Percentiles rank a stretch among this genome's conserved stretches.
Conservation (phyloP, 495 filamentous ascomycete genomes). For the Sphaerosporella brunnea region DNA sequence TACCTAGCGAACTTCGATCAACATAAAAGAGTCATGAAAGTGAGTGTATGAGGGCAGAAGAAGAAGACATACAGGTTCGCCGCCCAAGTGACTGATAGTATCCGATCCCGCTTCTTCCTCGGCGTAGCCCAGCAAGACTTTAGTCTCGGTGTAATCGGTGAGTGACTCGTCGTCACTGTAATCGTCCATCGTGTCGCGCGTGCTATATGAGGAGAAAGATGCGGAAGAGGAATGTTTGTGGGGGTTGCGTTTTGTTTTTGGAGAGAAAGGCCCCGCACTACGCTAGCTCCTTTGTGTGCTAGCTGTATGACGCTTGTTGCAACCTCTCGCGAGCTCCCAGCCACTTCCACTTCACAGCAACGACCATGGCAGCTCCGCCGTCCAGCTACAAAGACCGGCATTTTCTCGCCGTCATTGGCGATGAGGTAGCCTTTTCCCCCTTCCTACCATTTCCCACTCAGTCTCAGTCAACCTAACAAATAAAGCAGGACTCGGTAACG, state of each 20-base stretch:
- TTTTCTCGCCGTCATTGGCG: conserved; percentile 92
- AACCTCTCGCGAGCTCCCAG: background rate
- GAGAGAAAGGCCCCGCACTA: no score
- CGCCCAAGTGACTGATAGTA: conserved; percentile 74
- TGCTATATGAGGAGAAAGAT: no score
- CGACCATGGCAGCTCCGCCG: conserved; percentile 36
- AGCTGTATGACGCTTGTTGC: no score
- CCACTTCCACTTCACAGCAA: background rate
- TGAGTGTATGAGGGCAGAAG: background rate
- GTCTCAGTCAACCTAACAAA: background rate
- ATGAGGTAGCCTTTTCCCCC: conserved; percentile 49
- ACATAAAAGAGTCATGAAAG: background rate
- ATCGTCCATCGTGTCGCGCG: background rate
- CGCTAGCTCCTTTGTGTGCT: no score
- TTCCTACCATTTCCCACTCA: background rate
- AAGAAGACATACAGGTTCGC: conserved; percentile 50
- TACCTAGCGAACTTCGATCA: conserved; percentile 35
- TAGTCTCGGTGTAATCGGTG: conserved; percentile 62
- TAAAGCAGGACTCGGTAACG: conserved; percentile 65
- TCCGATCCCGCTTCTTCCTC: conserved; percentile 59
- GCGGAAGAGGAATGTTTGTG: no score
- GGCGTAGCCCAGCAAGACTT: conserved; percentile 79
- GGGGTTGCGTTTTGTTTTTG: no score
- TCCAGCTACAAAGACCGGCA: conserved; percentile 71
- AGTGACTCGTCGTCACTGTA: conserved; percentile 45